A percentile compares a stretch with the other conserved stretches of the same genome.
Evolutionary conservation across 2,329 filamentous ascomycete species (phyloP).

Genomic region (Ceratocystis diversiconidia): DNA sequence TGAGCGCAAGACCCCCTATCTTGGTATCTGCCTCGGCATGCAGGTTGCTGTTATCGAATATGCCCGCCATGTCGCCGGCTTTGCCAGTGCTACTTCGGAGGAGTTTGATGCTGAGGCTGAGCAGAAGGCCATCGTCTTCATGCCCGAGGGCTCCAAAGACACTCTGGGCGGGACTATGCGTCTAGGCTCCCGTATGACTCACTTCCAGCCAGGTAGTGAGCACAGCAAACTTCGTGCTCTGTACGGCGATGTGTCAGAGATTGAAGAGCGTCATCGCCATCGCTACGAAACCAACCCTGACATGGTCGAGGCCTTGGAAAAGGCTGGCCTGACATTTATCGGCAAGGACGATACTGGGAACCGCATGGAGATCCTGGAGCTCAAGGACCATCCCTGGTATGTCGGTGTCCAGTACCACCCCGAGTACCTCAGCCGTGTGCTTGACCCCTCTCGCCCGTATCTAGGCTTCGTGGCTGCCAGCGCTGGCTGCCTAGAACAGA

Average conservation of each 20-base stretch:
- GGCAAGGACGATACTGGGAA: conserved; percentile 66
- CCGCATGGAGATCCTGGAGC: conserved; percentile 71
- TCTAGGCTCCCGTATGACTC: conserved; percentile 57
- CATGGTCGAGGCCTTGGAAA: conserved; percentile 53
- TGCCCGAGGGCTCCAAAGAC: conserved; percentile 56
- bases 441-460: conserved; percentile 57
- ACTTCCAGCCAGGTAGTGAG: conserved; percentile 61
- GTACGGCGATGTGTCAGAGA: conserved; percentile 45
- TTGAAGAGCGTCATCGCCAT: conserved; percentile 70
- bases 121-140: conserved; percentile 68
- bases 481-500: conserved; percentile 46
- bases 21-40: conserved; percentile 86
- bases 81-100: conserved; percentile 41
- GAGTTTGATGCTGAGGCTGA: conserved; percentile 43
- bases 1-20: conserved; percentile 63
- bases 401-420: conserved; percentile 80
- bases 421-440: conserved; percentile 65
- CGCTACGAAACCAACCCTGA: conserved; percentile 83
- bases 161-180: conserved; percentile 72
- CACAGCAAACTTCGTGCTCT: conserved; percentile 66
- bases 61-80: conserved; percentile 59
- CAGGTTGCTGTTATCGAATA: conserved; percentile 86
- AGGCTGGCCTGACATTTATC: conserved; percentile 58
- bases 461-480: conserved; percentile 74
- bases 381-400: conserved; percentile 72